Percentiles rank a stretch among this genome's conserved stretches.
These are phyloP conservation scores for Tolypocladium ophioglossoides DNA, from an alignment of 2,329 filamentous ascomycete species.

Conservation along the genomic window DNA sequence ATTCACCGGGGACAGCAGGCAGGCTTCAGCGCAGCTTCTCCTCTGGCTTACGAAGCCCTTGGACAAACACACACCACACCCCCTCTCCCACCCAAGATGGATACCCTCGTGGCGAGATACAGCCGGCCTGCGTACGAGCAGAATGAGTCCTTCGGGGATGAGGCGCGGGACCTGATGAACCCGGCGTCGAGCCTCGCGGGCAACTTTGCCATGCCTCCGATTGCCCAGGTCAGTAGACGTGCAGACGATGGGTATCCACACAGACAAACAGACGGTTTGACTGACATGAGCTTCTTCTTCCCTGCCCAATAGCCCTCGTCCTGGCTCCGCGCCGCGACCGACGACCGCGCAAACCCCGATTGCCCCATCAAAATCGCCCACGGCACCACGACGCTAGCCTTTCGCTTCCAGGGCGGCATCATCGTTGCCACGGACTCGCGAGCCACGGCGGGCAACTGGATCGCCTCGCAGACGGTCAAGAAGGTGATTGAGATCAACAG, in stretches of 20 bases:
- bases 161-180: slow-evolving; percentile 65
- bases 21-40: neutral
- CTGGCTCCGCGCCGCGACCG: slow-evolving; percentile 93
- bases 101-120: slow-evolving; percentile 88
- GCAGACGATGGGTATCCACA: neutral
- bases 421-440: slow-evolving; percentile 97
- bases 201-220: slow-evolving; percentile 89
- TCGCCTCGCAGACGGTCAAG: slow-evolving; percentile 98
- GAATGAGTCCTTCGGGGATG: slow-evolving; percentile 59
- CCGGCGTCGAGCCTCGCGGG: slow-evolving; percentile 68
- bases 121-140: slow-evolving; percentile 64
- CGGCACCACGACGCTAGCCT: slow-evolving; percentile 94
- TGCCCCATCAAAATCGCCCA: slow-evolving; percentile 99
- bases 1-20: neutral
- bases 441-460: slow-evolving; percentile 97
- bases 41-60: neutral
- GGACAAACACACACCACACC: neutral
- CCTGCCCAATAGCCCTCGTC: slow-evolving; percentile 56
- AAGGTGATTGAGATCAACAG: slow-evolving; percentile 99
- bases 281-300: neutral
- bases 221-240: slow-evolving; percentile 58
- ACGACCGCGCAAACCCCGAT: slow-evolving; percentile 92
- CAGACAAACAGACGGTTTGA: neutral
- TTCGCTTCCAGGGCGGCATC: slow-evolving; percentile 96
- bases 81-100: slow-evolving; percentile 48